Evolutionary conservation across 2,329 filamentous ascomycete genomes (phyloP).

Genomic region (Mycosphaerella sp.): DNA sequence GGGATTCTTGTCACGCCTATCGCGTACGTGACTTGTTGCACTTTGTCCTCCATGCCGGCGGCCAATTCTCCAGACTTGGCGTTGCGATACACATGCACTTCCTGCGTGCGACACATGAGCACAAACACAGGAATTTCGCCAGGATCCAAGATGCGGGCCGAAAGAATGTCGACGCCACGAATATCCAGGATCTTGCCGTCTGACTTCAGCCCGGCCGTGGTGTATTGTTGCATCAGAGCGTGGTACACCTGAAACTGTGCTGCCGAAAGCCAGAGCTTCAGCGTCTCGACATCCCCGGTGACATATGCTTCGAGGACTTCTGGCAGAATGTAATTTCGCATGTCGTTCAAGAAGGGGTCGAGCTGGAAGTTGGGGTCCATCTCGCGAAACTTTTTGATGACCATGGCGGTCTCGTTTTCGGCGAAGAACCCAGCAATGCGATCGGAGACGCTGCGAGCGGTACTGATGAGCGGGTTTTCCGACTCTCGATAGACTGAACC

Average conservation of each 20-base stretch:
- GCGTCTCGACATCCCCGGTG: constrained; percentile 82
- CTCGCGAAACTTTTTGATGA: constrained; percentile 94
- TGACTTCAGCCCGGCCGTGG: constrained; percentile 83
- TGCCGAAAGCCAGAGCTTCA: constrained; percentile 93
- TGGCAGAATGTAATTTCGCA: constrained; percentile 95
- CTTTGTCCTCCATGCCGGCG: constrained; percentile 97
- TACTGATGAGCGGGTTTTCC: constrained; percentile 90
- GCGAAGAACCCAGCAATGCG: constrained; percentile 92
- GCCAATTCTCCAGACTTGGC: constrained; percentile 83
- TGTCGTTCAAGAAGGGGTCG: constrained; percentile 88
- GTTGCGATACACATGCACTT: constrained; percentile 95
- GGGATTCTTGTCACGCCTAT: constrained; percentile 91
- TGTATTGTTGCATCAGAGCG: constrained; percentile 94
- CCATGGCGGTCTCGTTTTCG: constrained; percentile 94
- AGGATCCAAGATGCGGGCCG: constrained; percentile 72
- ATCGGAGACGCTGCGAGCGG: constrained; percentile 89
- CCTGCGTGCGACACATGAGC: constrained; percentile 91
- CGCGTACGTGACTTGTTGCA: constrained; percentile 95
- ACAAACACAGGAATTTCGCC: constrained; percentile 94
- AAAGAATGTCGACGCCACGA: constrained; percentile 80
- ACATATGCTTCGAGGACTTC: constrained; percentile 98
- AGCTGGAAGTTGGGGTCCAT: constrained; percentile 95
- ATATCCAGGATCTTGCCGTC: constrained; percentile 96
- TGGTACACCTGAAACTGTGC: constrained; percentile 96
- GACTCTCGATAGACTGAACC: constrained; percentile 90